phyloP scores from a whole-genome alignment of 495 filamentous ascomycete species.

The Aspergillus coremiiformis region DNA sequence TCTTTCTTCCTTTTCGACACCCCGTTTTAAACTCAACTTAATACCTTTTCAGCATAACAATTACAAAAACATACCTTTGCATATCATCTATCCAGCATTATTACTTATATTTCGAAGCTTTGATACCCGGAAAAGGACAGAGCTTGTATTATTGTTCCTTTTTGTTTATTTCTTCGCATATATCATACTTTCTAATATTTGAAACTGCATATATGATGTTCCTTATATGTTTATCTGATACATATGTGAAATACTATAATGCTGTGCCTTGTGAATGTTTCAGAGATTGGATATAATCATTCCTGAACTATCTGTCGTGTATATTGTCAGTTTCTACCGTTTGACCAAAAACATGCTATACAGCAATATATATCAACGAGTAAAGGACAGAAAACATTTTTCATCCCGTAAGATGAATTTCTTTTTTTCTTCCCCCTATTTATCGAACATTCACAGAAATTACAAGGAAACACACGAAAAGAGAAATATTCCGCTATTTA shows the following conservation, averaged over 20 bases:
- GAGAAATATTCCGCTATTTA: slow-evolving; percentile 6
- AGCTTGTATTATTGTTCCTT: not conserved
- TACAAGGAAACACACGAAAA: not conserved
- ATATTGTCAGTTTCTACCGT: too few species aligned
- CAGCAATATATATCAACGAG: too few species aligned
- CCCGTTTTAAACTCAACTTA: not conserved
- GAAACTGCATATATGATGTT: not conserved
- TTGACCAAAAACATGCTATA: too few species aligned
- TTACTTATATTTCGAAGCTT: not conserved
- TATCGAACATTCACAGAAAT: too few species aligned
- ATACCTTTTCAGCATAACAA: not conserved
- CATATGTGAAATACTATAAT: not conserved
- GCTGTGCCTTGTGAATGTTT: not conserved
- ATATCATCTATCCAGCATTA: not conserved
- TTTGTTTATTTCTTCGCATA: not conserved
- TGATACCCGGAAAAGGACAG: not conserved
- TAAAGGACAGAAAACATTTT: too few species aligned
- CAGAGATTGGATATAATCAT: not conserved
- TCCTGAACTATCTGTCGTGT: too few species aligned
- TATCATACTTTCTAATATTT: not conserved
- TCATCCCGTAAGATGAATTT: too few species aligned
- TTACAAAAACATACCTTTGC: not conserved
- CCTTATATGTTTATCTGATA: not conserved
- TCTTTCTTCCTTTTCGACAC: not conserved
- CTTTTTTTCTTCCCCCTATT: too few species aligned